phyloP scores from a whole-genome alignment of 148 eudicot species.

The Dianthus caryophyllus region DNA sequence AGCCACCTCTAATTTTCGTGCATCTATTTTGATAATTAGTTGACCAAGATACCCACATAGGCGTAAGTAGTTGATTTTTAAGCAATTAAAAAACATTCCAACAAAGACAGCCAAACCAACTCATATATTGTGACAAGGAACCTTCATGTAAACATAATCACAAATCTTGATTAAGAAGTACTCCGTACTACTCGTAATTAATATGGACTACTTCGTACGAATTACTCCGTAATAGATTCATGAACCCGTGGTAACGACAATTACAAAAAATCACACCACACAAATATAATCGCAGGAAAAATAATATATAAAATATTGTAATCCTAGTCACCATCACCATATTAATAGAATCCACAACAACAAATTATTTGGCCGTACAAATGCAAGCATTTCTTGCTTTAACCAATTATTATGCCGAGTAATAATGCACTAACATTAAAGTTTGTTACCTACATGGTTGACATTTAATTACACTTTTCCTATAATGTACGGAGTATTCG shows the following conservation, averaged over 20 bases:
- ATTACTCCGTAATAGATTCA: neutral
- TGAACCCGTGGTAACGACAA: neutral
- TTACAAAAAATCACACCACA: neutral
- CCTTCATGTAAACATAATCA: neutral
- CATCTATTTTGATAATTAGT: no score
- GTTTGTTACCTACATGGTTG: conserved; percentile 19
- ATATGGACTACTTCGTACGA: neutral
- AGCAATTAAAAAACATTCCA: neutral
- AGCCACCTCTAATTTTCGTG: no score
- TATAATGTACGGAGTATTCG: no score
- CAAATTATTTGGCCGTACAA: conserved; percentile 5
- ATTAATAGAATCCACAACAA: neutral
- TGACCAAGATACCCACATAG: no score
- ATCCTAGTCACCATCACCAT: conserved; percentile 8
- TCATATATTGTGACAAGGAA: neutral
- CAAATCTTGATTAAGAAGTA: no score
- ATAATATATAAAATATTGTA: neutral
- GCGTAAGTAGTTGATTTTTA: no score
- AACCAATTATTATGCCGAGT: conserved; percentile 7
- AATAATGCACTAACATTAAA: conserved; percentile 7
- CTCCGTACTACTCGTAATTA: no score
- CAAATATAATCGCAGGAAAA: neutral
- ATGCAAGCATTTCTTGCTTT: neutral
- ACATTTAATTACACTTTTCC: no score
- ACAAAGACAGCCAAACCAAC: neutral